Conservation (phyloP, 306 rosid genomes). For the Datisca glomerata region DNA sequence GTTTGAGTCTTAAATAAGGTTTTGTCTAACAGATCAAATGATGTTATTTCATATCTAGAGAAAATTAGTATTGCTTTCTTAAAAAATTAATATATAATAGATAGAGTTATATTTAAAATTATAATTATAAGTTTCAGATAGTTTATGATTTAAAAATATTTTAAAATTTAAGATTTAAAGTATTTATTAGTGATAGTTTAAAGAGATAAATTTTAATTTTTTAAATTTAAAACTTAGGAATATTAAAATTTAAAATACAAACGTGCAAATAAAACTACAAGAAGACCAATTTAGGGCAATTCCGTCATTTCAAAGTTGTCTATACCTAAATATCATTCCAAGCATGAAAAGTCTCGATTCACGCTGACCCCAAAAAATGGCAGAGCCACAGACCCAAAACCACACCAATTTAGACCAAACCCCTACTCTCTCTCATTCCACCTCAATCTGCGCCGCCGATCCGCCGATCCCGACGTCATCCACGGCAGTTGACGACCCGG, state of each 20-base stretch:
- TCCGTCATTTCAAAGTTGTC: accelerated
- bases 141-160: too few relatives aligned
- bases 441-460: slow-evolving; percentile 5
- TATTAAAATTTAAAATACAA: too few relatives aligned
- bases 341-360: neutral
- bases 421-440: neutral
- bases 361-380: slow-evolving; percentile 1
- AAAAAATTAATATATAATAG: too few relatives aligned
- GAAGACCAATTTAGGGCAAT: neutral
- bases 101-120: too few relatives aligned
- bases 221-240: neutral
- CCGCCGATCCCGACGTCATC: slow-evolving; percentile 3
- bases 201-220: too few relatives aligned
- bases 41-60: too few relatives aligned
- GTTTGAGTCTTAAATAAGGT: too few relatives aligned
- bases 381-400: slow-evolving; percentile 8
- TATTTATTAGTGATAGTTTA: too few relatives aligned
- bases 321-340: slow-evolving; percentile 5
- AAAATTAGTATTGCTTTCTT: too few relatives aligned
- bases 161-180: too few relatives aligned
- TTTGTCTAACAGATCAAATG: too few relatives aligned
- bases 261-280: neutral
- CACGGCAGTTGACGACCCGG: slow-evolving; percentile 3
- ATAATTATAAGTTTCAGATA: too few relatives aligned
- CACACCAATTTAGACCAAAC: slow-evolving; percentile 3